A percentile compares a stretch with the other conserved stretches of the same genome.
phyloP scores from a whole-genome alignment of 768 basidiomycete species.

The Leccinum broughii region DNA sequence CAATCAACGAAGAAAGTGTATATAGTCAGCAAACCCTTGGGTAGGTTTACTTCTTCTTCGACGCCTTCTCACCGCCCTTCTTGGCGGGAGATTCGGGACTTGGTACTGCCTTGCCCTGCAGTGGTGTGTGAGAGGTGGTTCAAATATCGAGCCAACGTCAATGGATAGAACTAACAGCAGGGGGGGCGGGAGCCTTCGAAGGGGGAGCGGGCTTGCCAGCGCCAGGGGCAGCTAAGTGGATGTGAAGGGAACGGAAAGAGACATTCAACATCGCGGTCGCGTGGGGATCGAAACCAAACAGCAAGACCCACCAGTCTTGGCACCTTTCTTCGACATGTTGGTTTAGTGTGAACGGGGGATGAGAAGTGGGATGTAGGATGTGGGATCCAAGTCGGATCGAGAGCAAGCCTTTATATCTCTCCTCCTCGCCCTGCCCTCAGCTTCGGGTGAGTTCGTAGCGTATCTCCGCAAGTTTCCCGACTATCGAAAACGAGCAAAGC shows the following conservation, averaged over 20 bases:
- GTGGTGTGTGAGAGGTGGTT: background rate
- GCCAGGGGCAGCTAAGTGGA: conserved; percentile 14
- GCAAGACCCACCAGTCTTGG: conserved; percentile 26
- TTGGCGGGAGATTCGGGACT: conserved; percentile 32
- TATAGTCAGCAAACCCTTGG: background rate
- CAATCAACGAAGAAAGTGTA: background rate
- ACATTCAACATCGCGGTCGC: conserved; percentile 13
- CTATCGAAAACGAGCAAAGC: conserved; percentile 4
- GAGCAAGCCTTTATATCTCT: conserved; percentile 24
- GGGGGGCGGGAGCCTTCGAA: conserved; percentile 22
- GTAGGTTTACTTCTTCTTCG: conserved; percentile 32
- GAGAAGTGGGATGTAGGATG: conserved; percentile 2
- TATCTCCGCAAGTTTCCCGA: conserved; percentile 7
- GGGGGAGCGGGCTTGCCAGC: conserved; percentile 20
- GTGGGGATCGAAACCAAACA: conserved; percentile 13
- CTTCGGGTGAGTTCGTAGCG: conserved; percentile 24
- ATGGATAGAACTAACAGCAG: conserved; percentile 13
- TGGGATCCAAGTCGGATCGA: background rate
- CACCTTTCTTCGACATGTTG: conserved; percentile 26
- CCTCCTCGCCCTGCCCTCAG: conserved; percentile 30
- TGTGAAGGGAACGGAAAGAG: conserved; percentile 1
- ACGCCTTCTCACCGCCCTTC: conserved; percentile 25
- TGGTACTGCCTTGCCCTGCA: conserved; percentile 22
- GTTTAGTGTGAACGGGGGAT: conserved; percentile 7
- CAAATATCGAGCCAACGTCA: background rate